These are phyloP conservation scores for Protostelium mycophagum DNA, from an alignment of 78 protist genomes.

Conservation along the genomic window DNA sequence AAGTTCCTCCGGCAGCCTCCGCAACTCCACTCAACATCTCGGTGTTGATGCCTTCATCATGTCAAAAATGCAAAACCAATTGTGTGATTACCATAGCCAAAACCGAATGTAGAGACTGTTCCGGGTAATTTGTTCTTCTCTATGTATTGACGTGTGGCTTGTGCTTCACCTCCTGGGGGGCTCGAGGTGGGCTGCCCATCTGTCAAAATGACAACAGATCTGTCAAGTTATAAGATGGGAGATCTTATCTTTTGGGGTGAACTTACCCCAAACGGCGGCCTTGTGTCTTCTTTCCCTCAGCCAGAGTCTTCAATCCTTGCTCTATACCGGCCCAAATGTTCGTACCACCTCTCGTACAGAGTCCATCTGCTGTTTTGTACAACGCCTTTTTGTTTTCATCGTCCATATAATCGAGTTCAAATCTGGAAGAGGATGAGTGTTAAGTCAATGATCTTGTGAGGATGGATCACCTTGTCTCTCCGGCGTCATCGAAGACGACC, in stretches of 20 bases:
- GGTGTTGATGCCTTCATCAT: too few species aligned
- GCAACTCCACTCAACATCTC: slow-evolving; percentile 15
- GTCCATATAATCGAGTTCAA: background rate
- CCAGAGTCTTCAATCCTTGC: background rate
- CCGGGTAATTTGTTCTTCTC: background rate
- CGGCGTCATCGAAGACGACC: too few species aligned
- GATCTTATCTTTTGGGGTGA: background rate
- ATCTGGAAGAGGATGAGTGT: background rate
- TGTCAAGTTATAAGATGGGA: background rate
- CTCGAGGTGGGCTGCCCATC: background rate
- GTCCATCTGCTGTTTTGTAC: background rate
- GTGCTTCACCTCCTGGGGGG: background rate
- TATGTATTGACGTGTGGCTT: background rate
- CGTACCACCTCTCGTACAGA: background rate
- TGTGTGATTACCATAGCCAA: background rate
- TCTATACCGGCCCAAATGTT: background rate
- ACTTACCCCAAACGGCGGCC: background rate
- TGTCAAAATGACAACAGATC: background rate
- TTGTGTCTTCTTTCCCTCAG: background rate
- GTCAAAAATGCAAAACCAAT: too few species aligned
- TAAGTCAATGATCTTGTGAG: background rate
- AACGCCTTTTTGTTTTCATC: background rate
- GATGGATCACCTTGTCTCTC: background rate
- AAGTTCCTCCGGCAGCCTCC: slow-evolving; percentile 30
- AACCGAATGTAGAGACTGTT: background rate